These are phyloP conservation scores for Podila epigama DNA, from an alignment of 192 early-diverging fungal genomes.

Conservation along the genomic window DNA sequence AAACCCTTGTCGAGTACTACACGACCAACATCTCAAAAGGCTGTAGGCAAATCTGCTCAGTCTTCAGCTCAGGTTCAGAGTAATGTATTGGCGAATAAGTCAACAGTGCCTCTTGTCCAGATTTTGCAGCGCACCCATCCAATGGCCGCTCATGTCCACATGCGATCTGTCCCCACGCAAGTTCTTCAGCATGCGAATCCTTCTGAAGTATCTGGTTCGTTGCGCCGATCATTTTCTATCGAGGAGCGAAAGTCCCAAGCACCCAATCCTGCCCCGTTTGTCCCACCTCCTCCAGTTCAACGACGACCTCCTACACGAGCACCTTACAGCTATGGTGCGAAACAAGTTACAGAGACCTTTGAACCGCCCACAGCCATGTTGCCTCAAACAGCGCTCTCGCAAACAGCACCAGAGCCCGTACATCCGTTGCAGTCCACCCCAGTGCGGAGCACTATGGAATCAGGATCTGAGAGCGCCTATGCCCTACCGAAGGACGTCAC, in stretches of 20 bases:
- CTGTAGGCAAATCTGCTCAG: background rate
- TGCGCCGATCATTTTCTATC: background rate
- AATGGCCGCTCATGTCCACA: slow-evolving; percentile 12
- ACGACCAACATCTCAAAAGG: background rate
- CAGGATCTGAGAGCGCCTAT: too few relatives aligned
- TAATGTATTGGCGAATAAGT: background rate
- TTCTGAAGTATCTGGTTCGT: background rate
- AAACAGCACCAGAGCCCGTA: background rate
- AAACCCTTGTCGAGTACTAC: background rate
- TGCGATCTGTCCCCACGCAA: slow-evolving; percentile 33
- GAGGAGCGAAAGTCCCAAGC: background rate
- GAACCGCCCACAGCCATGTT: background rate
- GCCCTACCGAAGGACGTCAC: too few relatives aligned
- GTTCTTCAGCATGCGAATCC: slow-evolving; percentile 20
- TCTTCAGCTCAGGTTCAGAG: background rate
- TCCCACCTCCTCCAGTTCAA: slow-evolving; percentile 4
- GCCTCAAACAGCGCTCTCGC: background rate
- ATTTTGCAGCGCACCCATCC: slow-evolving; percentile 22
- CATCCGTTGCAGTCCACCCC: too few relatives aligned
- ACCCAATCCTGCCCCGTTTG: background rate
- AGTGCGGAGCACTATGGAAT: too few relatives aligned
- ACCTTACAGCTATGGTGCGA: slow-evolving; percentile 20
- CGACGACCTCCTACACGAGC: slow-evolving; percentile 21
- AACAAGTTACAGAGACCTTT: background rate
- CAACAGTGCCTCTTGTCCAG: slow-evolving; percentile 10